Evolutionary conservation across 768 basidiomycete species (phyloP), one percentile per base, ranked within the genome.

Genomic region (Chalciporus chontae): DNA sequence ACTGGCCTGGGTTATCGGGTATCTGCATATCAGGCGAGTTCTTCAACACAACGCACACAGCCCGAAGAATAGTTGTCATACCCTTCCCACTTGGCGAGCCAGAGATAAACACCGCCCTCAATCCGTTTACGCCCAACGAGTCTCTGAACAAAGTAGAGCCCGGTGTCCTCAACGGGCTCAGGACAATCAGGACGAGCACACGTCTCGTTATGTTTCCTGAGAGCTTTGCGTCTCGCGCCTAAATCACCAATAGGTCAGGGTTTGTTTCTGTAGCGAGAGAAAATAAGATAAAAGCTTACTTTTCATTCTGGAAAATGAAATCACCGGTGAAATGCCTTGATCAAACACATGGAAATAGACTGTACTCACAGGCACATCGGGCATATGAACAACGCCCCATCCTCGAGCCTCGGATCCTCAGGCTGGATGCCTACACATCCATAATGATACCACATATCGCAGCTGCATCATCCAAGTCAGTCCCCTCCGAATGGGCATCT

Each of bases 391-490:
- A 56, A 50, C 10, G 59, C 62, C 0, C 27, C 54, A 6, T 54
- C 54, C 32, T 65, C 61, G 24, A 76, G 48, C n/a, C 76, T 66
- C 1, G 59, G 47, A 52, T 81, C 78, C 0, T 57, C 62, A 3
- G 61, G 39, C 11, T 42, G 47, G 34, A 80, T 62, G 14, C 72
- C 78, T 23, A 73, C 72, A 48, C 79, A 81, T 6, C 75, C 79
- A 47, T 73, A 76, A 47, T 81, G 79, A 48, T 76, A 80, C 79
- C 79, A 78, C 47, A 53, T 41, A 2, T 67, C 61, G 46, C 76
- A 78, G 5, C 76, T 77, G 7, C 6, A 41, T 27, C 38, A 5
- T 24, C 18, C 21, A 39, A 19, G 32, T 43, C 8, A 29, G 36
- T 52, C 18, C 55, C 19, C 17, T 37, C 29, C 10, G 7, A 15